Evolutionary conservation across 73 alveolate species (phyloP).

Genomic region (Stentor coeruleus): DNA sequence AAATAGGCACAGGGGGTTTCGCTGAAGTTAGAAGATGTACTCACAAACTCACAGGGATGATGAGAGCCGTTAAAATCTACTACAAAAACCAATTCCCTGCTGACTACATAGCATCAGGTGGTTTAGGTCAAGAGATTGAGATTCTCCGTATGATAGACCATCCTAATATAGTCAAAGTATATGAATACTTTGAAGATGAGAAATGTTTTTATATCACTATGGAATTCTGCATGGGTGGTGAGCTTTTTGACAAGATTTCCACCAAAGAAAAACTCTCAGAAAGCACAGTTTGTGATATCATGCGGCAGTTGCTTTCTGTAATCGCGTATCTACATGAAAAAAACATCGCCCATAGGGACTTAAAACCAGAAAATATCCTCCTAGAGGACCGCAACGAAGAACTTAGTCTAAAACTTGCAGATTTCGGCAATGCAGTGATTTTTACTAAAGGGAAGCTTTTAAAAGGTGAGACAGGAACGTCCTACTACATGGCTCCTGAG

Average conservation of each 20-base stretch:
- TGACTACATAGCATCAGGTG: background rate
- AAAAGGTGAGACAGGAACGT: slow-evolving; percentile 55
- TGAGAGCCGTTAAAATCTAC: slow-evolving; percentile 53
- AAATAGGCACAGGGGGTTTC: slow-evolving; percentile 62
- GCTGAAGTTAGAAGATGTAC: slow-evolving; percentile 49
- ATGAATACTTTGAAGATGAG: slow-evolving; percentile 72
- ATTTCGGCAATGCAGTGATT: slow-evolving; percentile 63
- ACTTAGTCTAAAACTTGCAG: slow-evolving; percentile 60
- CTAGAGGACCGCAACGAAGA: slow-evolving; percentile 41
- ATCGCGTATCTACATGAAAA: slow-evolving; percentile 66
- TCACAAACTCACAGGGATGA: slow-evolving; percentile 52
- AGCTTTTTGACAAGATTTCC: slow-evolving; percentile 52
- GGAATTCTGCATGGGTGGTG: slow-evolving; percentile 74
- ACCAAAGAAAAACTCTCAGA: slow-evolving; percentile 50
- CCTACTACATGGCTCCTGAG: slow-evolving; percentile 82
- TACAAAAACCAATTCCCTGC: slow-evolving; percentile 35
- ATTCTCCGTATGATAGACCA: slow-evolving; percentile 17
- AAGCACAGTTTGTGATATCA: slow-evolving; percentile 55
- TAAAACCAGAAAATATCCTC: slow-evolving; percentile 78
- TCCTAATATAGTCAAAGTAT: slow-evolving; percentile 46
- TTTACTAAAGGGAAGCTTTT: background rate
- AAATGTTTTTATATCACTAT: slow-evolving; percentile 62
- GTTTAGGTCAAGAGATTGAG: background rate
- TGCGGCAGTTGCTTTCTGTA: slow-evolving; percentile 62
- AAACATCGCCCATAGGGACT: slow-evolving; percentile 75